Evolutionary conservation across 2,329 filamentous ascomycete species (phyloP).

Genomic region (Botrytis elliptica): DNA sequence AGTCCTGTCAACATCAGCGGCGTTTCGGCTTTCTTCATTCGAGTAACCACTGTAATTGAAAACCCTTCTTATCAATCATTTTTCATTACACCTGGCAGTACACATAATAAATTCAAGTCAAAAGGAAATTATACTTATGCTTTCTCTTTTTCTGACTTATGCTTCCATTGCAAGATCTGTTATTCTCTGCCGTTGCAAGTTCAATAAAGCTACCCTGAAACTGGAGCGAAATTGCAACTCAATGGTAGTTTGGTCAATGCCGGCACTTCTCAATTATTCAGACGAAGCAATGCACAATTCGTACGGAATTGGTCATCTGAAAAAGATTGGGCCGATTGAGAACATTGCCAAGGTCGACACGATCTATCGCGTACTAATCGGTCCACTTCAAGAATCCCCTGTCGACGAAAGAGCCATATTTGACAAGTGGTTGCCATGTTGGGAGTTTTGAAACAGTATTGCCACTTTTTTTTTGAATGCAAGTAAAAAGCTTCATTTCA

Average conservation of each 20-base stretch:
- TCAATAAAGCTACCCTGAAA: not conserved
- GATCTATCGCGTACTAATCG: not conserved
- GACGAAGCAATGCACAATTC: not conserved
- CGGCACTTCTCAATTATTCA: not conserved
- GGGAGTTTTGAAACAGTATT: not conserved
- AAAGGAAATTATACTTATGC: not conserved
- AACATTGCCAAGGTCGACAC: not conserved
- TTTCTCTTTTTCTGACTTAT: not conserved
- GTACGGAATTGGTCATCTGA: not conserved
- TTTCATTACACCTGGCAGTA: not conserved
- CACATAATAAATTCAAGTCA: not conserved
- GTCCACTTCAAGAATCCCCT: not conserved
- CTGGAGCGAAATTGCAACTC: not conserved
- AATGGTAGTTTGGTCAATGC: not conserved
- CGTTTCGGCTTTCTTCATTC: not conserved
- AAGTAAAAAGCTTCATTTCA: not conserved
- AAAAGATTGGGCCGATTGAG: not conserved
- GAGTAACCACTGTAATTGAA: not conserved
- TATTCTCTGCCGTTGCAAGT: not conserved
- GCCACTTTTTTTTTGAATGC: not conserved
- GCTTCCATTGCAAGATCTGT: not conserved
- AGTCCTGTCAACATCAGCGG: not conserved
- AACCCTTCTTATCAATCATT: not conserved
- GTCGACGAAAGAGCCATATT: not conserved
- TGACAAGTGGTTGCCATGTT: not conserved